Evolutionary conservation across 2,329 filamentous ascomycete species (phyloP), one percentile per base, ranked within the genome.

Genomic region (Pestalotiopsis sp.): DNA sequence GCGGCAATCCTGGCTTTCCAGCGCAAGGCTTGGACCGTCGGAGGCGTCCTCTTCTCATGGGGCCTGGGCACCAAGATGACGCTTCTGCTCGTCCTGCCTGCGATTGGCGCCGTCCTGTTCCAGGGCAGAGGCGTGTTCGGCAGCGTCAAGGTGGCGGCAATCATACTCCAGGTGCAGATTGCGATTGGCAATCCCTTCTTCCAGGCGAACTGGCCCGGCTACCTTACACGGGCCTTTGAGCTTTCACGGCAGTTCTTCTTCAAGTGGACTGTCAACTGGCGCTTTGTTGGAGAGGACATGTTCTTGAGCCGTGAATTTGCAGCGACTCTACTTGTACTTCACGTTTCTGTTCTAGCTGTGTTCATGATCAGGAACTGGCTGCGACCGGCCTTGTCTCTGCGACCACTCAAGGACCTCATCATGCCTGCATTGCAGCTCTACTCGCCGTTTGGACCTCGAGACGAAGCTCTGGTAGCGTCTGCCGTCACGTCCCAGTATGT

Each of bases 181-280:
- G 79, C 87, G 71, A 83, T 90, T 41, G 87, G 83, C 61, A 75
- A 84, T 58, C 94, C 94, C 0, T 98, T 98, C 81, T 78, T 93
- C 25, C 79, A 85, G 11, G 83, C 83, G 56, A 92, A 94, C 73
- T 81, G 90, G 23, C 80, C 81, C 69, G 93, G 91, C 36, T 99
- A 99, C 78, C 78, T 97, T 20, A 87, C 89, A 61, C 87, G 92
- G 71, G 94, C 96, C 0, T 99, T 99, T 78, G 94, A 99, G 82
- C 87, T 99, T 69, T 94, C 93, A 61, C 88, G 96, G 67, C 90
- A 93, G 74, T 99, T 99, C 82, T 86, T 97, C 75, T 98, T 95
- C 85, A 94, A 95, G 81, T 99, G 96, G 96, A 99, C 96, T 0
- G 96, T 99, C 73, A 99, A 99, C 80, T 99, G 96, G 96, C 90